Base-by-base conservation (phyloP, 169 alveolate genomes). In the Cryptosporidium viatorum region DNA sequence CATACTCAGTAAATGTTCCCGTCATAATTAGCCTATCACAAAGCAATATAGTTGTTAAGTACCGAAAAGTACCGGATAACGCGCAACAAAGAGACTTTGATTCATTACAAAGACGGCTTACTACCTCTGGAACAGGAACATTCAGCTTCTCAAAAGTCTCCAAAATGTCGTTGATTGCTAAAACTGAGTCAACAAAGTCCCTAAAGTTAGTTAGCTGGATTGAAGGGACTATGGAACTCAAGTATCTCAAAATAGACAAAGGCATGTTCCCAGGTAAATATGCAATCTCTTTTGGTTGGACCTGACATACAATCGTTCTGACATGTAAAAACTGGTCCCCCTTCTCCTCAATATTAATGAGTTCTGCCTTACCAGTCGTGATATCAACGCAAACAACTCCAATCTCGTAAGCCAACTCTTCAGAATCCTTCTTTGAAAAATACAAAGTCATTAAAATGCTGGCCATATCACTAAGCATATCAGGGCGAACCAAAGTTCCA, bases 401-500 rank as follows among this genome's bases (percentile, higher is more conserved):
- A 84, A 95, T 85, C 67, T 94, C 94, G 60, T 91, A 84, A 33
- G 70, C 84, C 26, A 70, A 48, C 37, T 85, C 91, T 33, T 85
- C 70, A 7, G 68, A 26, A 29, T 84, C 70, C 29, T 93, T 39
- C 26, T 92, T 86, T 16, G 51, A 50, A n/a, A 80, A 59, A 29
- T 80, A 80, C 5, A 80, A 5, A 16, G 75, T 80, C 89, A 80
- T 80, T 29, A 80, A 31, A 12, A 80, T 43, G 41, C 89, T 80
- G 51, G 89, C 89, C 89, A 80, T 80, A 33, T 80, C 89, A 45
- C 75, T 80, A 8, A 94, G 84, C 97, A 94, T 94, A 65, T 93
- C 95, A 33, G 96, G 96, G 45, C 95, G 93, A 4, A 93, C 71
- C 26, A 94, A 95, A 21, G 99, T 98, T 6, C 99, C 99, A 85